phyloP scores from a whole-genome alignment of 306 rosid species.

The Medicago lupulina region DNA sequence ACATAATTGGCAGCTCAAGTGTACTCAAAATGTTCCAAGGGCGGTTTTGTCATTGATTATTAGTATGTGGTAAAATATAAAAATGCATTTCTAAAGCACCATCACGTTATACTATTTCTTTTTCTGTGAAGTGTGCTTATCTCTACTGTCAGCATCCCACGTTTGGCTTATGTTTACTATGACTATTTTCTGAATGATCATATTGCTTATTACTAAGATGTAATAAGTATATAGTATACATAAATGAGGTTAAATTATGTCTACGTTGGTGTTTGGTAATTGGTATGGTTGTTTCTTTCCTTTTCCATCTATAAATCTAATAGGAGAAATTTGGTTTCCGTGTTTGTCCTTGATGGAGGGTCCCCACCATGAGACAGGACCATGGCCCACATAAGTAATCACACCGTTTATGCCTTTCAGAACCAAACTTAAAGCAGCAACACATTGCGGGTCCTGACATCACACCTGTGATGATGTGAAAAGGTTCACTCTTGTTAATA shows the following conservation, averaged over 20 bases:
- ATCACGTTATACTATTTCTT: conserved; percentile 40
- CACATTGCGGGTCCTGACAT: conserved; percentile 55
- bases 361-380: conserved; percentile 38
- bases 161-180: conserved; percentile 44
- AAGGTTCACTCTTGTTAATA: conserved; percentile 32
- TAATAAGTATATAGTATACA: background rate
- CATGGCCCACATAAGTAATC: conserved; percentile 42
- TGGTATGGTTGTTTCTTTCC: conserved; percentile 34
- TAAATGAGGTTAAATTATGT: conserved; percentile 31
- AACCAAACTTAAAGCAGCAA: conserved; percentile 51
- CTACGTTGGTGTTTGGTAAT: conserved; percentile 23
- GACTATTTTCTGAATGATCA: no score
- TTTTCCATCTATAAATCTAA: conserved; percentile 7
- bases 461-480: conserved; percentile 52
- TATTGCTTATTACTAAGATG: conserved; percentile 19
- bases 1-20: conserved; percentile 36
- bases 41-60: conserved; percentile 30
- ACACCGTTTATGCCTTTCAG: conserved; percentile 50
- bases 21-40: conserved; percentile 41
- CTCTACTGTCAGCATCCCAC: conserved; percentile 50
- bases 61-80: conserved; percentile 1
- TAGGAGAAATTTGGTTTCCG: conserved; percentile 32
- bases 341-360: conserved; percentile 46
- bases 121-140: conserved; percentile 46
- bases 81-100: background rate